Evolutionary conservation across 2,329 filamentous ascomycete genomes (phyloP).

Genomic region (Penicillium sp.): DNA sequence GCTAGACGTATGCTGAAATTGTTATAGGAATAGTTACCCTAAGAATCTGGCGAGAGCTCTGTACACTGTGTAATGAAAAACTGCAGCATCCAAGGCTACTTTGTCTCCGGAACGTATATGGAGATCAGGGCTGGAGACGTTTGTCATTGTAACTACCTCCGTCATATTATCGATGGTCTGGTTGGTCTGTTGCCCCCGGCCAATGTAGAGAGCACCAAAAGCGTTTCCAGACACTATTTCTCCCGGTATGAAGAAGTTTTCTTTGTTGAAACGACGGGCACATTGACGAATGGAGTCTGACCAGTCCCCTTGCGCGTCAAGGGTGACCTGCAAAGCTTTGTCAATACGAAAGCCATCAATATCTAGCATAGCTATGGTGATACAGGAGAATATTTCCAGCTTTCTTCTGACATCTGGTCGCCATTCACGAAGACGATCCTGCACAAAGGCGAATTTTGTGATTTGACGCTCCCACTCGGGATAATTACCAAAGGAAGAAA

Average conservation of each 20-base stretch:
- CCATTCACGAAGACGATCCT: constrained; percentile 61
- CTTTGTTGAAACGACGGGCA: constrained; percentile 50
- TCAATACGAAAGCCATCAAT: constrained; percentile 61
- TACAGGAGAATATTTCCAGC: constrained; percentile 56
- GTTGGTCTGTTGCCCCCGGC: constrained; percentile 52
- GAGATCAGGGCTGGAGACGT: constrained; percentile 31
- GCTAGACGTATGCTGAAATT: background rate
- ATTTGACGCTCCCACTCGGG: constrained; percentile 58
- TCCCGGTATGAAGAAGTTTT: constrained; percentile 58
- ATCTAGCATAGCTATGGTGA: constrained; percentile 54
- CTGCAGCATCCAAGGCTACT: constrained; percentile 51
- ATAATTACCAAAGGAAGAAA: constrained; percentile 55
- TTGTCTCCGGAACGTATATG: constrained; percentile 48
- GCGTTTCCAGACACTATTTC: constrained; percentile 58
- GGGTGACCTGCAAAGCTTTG: constrained; percentile 57
- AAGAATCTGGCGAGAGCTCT: constrained; percentile 54
- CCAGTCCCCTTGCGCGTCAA: constrained; percentile 55
- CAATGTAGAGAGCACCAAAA: constrained; percentile 54
- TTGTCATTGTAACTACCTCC: constrained; percentile 43
- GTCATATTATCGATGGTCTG: constrained; percentile 42
- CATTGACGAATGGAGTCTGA: constrained; percentile 50
- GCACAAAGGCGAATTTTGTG: constrained; percentile 58
- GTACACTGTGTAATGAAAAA: constrained; percentile 58
- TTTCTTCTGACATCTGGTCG: constrained; percentile 50
- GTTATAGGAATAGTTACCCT: constrained; percentile 25